These are phyloP conservation scores for Euptelea pleiosperma DNA, from an alignment of 164 flowering plant species.

Conservation along the genomic window DNA sequence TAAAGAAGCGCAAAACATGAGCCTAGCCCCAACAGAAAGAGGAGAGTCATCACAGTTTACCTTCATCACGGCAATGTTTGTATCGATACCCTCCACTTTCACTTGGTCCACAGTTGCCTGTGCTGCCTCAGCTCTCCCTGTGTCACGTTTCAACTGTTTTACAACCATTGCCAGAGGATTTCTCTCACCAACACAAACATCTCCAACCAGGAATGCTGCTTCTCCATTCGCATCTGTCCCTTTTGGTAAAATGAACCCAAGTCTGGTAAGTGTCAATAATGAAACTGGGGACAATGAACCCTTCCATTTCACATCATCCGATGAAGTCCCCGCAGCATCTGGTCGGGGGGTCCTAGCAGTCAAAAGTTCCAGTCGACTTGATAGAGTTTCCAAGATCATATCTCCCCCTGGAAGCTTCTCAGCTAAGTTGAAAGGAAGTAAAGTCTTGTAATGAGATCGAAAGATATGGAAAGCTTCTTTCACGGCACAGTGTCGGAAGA, in stretches of 20 bases:
- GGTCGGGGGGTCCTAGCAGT: slow-evolving; percentile 14
- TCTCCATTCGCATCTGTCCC: slow-evolving; percentile 30
- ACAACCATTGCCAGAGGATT: slow-evolving; percentile 69
- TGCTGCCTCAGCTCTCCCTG: slow-evolving; percentile 76
- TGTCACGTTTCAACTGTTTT: slow-evolving; percentile 47
- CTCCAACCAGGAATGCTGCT: slow-evolving; percentile 32
- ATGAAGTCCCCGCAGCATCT: slow-evolving; percentile 25
- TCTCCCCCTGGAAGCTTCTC: slow-evolving; percentile 91
- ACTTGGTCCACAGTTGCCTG: slow-evolving; percentile 84
- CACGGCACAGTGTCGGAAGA: slow-evolving; percentile 62
- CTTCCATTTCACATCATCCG: slow-evolving; percentile 21
- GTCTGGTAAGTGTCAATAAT: slow-evolving; percentile 42
- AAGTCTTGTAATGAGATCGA: slow-evolving; percentile 57
- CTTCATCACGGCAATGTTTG: slow-evolving; percentile 86
- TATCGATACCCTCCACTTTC: slow-evolving; percentile 87
- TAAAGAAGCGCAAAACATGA: neutral
- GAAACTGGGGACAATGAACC: slow-evolving; percentile 40
- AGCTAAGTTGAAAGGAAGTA: slow-evolving; percentile 67
- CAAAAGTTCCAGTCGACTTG: slow-evolving; percentile 39
- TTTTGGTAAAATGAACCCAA: slow-evolving; percentile 42
- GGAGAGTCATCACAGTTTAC: slow-evolving; percentile 24
- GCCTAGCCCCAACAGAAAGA: neutral
- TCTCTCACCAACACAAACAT: slow-evolving; percentile 57
- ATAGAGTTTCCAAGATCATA: slow-evolving; percentile 58
- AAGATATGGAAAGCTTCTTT: slow-evolving; percentile 60